phyloP scores from a whole-genome alignment of 2,329 filamentous ascomycete genomes.

The Paraconiothyrium sp. region DNA sequence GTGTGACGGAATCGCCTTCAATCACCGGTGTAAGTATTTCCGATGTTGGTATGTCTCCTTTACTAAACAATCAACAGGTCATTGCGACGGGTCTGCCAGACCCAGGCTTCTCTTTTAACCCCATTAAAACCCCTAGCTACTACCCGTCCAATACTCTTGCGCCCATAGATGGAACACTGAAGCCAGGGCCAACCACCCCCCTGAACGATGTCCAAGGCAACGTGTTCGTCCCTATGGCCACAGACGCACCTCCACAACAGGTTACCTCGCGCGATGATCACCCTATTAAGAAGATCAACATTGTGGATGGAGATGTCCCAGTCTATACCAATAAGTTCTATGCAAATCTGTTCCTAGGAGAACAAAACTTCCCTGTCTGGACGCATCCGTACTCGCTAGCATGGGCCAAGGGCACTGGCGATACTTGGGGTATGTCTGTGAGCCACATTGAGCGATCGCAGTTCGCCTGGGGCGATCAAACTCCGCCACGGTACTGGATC shows the following conservation, averaged over 20 bases:
- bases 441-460: conserved; percentile 77
- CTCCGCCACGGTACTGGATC: conserved; percentile 73
- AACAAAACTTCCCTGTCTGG: conserved; percentile 74
- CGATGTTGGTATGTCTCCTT: not conserved
- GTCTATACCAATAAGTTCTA: conserved; percentile 78
- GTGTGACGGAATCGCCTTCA: conserved; percentile 34
- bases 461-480: conserved; percentile 58
- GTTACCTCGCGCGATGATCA: conserved; percentile 52
- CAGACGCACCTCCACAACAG: conserved; percentile 50
- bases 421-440: conserved; percentile 80
- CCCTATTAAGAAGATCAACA: conserved; percentile 51
- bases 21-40: conserved; percentile 39
- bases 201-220: conserved; percentile 30
- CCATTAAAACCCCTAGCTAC: conserved; percentile 30
- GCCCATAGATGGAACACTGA: conserved; percentile 40
- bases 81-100: conserved; percentile 45
- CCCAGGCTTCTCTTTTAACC: conserved; percentile 39
- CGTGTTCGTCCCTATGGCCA: conserved; percentile 55
- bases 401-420: conserved; percentile 61
- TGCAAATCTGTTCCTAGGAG: conserved; percentile 80
- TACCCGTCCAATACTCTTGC: conserved; percentile 32
- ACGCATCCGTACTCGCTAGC: conserved; percentile 69
- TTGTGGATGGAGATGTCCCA: conserved; percentile 53
- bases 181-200: conserved; percentile 36
- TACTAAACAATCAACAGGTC: conserved; percentile 28